Conservation (phyloP, 805 yeast species). For the Spathaspora sp. region DNA sequence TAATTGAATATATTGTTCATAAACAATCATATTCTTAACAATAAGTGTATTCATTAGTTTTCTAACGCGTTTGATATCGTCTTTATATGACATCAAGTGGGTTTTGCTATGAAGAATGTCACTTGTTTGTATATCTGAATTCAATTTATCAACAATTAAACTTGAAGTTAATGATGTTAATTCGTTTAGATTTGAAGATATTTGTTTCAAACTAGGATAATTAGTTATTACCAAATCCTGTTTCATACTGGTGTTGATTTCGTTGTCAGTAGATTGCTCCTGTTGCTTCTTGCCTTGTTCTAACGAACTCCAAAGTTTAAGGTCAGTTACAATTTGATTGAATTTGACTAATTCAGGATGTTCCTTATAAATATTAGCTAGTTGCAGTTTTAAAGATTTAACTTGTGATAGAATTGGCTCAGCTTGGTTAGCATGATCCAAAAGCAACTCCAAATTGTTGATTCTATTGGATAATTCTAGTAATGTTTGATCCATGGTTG, state of each 20-base stretch:
- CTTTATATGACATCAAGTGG: background rate
- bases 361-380: conserved; percentile 12
- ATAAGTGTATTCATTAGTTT: conserved; percentile 18
- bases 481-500: conserved; percentile 6
- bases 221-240: conserved; percentile 1
- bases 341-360: conserved; percentile 18
- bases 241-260: background rate
- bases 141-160: background rate
- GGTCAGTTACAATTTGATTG: conserved; percentile 14
- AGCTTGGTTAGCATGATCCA: background rate
- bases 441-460: background rate
- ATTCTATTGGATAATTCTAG: conserved; percentile 3
- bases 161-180: background rate
- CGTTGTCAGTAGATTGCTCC: background rate
- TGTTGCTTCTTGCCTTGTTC: background rate
- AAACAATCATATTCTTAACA: conserved; percentile 25
- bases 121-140: background rate
- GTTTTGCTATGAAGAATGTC: background rate
- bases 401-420: conserved; percentile 9
- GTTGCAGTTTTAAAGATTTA: conserved; percentile 8
- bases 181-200: background rate
- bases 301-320: conserved; percentile 15
- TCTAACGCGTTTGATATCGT: background rate
- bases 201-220: background rate
- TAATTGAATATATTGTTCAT: conserved; percentile 22